Base-by-base conservation (phyloP, 768 basidiomycete species). In the Termitomyces sp. region DNA sequence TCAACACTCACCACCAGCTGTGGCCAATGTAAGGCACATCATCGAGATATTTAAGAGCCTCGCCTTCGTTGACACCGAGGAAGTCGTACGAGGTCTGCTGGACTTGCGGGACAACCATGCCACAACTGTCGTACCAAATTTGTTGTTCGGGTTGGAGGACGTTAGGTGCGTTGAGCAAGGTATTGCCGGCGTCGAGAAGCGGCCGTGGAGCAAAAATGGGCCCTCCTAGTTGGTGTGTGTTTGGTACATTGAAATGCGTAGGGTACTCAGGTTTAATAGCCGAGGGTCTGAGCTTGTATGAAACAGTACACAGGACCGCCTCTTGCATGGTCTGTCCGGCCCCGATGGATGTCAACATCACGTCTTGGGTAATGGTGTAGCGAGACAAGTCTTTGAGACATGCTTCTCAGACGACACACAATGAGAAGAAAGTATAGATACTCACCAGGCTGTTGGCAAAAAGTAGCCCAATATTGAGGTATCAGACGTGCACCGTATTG, bases 361-460 rank as follows among this genome's bases (percentile, higher is more conserved):
- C 53, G 22, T 69, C 69, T 37, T 69, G 68, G 7, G 65, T 57
- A 6, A 70, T 61, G 1, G 64, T 62, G 53, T 65, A 70, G 24
- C 60, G 57, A 18, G 64, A 67, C 22, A 65, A 37, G 36, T 65
- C 69, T 68, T 12, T 24, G n/a, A 20, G 13, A 43, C n/a, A 42
- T 37, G 20, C 7, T 26, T 46, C 31, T 54, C 29, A 31, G 20
- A 31, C 5, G n/a, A 29, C 41, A 53, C 29, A 14, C 5, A 27
- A 26, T 6, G 2, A 14, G 5, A n/a, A 18, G 16, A 13, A 50
- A 27, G 27, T 5, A 27, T 7, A 7, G 39, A 5, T 24, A 62
- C 66, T 54, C 47, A 67, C 69, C 63, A 42, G 50, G 42, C 5
- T 44, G 57, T 14, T 65, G 59, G 47, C 66, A 65, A n/a, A 71